These are phyloP conservation scores for Fomitiporia mediterranea DNA, from an alignment of 1,284 basidiomycete genomes.

Conservation along the genomic window DNA sequence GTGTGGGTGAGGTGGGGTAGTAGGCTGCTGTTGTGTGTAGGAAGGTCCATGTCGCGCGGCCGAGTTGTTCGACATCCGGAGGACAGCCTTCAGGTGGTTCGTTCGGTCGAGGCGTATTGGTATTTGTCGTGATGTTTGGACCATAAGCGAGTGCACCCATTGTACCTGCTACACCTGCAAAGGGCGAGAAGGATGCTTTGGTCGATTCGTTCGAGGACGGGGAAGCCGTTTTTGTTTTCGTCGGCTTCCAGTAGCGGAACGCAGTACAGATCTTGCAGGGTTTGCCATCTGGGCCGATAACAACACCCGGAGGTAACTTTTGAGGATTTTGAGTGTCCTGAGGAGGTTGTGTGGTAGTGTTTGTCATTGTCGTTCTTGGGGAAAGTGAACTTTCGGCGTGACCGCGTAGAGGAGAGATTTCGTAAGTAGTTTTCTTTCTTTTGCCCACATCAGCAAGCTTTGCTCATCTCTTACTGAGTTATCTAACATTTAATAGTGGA, in stretches of 20 bases:
- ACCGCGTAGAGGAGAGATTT: too few species aligned
- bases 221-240: slow-evolving; percentile 28
- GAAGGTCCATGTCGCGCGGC: slow-evolving; percentile 93
- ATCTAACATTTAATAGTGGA: too few species aligned
- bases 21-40: slow-evolving; percentile 91
- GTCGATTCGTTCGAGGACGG: slow-evolving; percentile 11
- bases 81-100: slow-evolving; percentile 70
- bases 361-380: not conserved
- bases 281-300: slow-evolving; percentile 88
- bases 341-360: not conserved
- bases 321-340: slow-evolving; percentile 1
- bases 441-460: not conserved
- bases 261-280: slow-evolving; percentile 89
- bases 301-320: slow-evolving; percentile 67
- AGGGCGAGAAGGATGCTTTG: slow-evolving; percentile 13
- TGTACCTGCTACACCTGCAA: slow-evolving; percentile 34
- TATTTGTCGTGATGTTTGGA: slow-evolving; percentile 22
- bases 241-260: slow-evolving; percentile 68
- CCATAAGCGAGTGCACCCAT: slow-evolving; percentile 39
- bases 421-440: too few species aligned
- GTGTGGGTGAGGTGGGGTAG: slow-evolving; percentile 77
- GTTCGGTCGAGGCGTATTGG: slow-evolving; percentile 30
- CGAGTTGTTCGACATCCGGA: slow-evolving; percentile 81
- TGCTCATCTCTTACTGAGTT: too few species aligned
- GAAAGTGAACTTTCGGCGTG: too few species aligned